Base-by-base conservation (phyloP, 352 stramenopile genomes). In the Pythium dissimile region DNA sequence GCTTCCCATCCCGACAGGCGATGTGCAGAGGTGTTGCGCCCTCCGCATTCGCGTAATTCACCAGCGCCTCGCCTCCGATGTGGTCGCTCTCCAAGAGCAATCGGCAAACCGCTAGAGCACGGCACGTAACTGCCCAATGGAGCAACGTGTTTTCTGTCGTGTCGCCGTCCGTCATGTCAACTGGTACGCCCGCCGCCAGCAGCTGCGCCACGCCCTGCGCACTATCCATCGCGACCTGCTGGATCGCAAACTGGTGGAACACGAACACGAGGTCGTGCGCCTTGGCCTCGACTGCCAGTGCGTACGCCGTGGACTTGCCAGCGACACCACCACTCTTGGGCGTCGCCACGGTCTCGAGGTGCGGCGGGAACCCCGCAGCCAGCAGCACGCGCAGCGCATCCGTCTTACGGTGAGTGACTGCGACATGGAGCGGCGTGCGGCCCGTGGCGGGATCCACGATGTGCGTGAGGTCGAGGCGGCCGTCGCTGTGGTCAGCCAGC, bases 201-300 rank as follows among this genome's bases (percentile, higher is more conserved):
- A 95, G 65, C 35, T 79, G 69, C 54, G 59, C 56, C 23, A 95
- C 79, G 37, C 74, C 75, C 1, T 63, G 35, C 2, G 82, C 71
- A 60, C 84, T 66, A 46, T 93, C 80, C 16, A 72, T 72, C 20
- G 85, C 85, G 28, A 95, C 71, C 43, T 95, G 75, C 54, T 95
- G 85, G 41, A 95, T 83, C n/a, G 83, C 62, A 60, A 92, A 95
- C 65, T 95, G 85, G 53, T 90, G 80, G 54, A 95, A 95, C 23
- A 92, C 83, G 48, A 86, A 73, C 26, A 95, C 46, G 21, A 92
- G 62, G 31, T 92, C 79, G 30, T 70, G 53, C 24, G 73, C 72
- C 39, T 83, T 69, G 21, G 85, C 61, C 41, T 84, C 60, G 59
- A 86, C 62, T 13, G 85, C 83, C 24, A 95, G 48, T 41, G 66